Evolutionary conservation across 345 rosid genomes (phyloP), one percentile per base, ranked within the genome.

Genomic region (Noccaea caerulescens): DNA sequence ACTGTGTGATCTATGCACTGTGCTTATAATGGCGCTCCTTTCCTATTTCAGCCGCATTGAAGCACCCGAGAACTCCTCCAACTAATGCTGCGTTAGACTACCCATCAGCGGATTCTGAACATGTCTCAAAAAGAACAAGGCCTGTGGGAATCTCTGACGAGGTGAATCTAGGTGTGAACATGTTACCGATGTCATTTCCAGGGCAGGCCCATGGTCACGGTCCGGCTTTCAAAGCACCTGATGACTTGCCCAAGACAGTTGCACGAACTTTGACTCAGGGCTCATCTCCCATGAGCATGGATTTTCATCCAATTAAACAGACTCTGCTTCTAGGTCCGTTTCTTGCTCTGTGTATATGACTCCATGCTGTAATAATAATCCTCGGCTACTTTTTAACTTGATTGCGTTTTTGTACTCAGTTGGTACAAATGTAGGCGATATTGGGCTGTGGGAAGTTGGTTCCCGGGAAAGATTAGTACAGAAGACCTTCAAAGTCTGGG

Each of bases 281-380:
- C 39, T 89, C 98, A 72, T 81, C 88, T 72, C 93, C 94, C 30
- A 87, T 84, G 94, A 93, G 97, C 94, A 91, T 94, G 97, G 99
- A 94, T 75, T 94, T 91, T 67, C 95, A 94, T 76, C 97, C 99
- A 67, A 58, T 84, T 52, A 88, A 88, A 71, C 97, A 85, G 75
- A 94, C 93, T 70, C 72, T 89, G 58, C 99, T 94, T 75, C 77
- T 94, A 82, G 99, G 99, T 94, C 10, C 75, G 73, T 58, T 51
- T 52, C 50, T 43, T 62, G 56, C 44, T 49, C 23, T 57, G 45
- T 39, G 8, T 56, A 62, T 69, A 12, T 57, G 45, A 16, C 52
- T 73, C 38, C 46, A 6, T 53, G 65, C 16, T 13, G 5, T 14
- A 34, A 5, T 55, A 10, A 32, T 69, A 41, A 69, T 38, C 37